Base-by-base conservation (phyloP, 441 rosid species). In the Adansonia grandidieri region DNA sequence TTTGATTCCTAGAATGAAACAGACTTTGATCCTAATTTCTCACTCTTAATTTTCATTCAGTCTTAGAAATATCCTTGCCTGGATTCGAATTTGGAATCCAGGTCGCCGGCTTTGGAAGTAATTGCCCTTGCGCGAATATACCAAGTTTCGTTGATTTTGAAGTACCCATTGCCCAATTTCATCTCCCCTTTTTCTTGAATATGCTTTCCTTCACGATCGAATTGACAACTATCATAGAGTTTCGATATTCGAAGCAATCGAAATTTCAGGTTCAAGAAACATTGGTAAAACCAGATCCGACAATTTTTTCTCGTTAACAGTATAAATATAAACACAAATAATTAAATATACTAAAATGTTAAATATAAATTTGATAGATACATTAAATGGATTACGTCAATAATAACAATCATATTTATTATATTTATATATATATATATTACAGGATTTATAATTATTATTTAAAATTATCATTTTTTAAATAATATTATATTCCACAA, bases 141-240 rank as follows among this genome's bases (percentile, higher is more conserved):
- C 74, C 61, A 71, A 51, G n/a, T 28, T 51, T 53, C 24, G 47
- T 53, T 53, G 48, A 71, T 71, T 53, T 71, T 28, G 9, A 48
- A 5, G 5, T 20, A 9, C 5, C 13, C 4, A 50, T 6, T 15
- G 14, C 1, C 62, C 5, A 28, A 4, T 14, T 51, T 51, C 0
- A 0, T 24, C 14, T 4, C 9, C 11, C 3, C 44, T 15, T 71
- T 71, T 56, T 45, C 11, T 7, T 8, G 14, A 50, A 70, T 19
- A 51, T 53, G 9, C 75, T 28, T 71, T 51, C n/a, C 75, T 71
- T 53, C 75, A 4, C 40, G 19, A 28, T 32, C n/a, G 45, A 53
- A 15, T 71, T 51, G n/a, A 24, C 66, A 28, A 28, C 32, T 28
- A 28, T 28, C 6, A 5, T 9, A 9, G 15, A 1, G 45, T 2